Base-by-base conservation (phyloP, 176 grass and related monocot species). In the Oryza coarctata region DNA sequence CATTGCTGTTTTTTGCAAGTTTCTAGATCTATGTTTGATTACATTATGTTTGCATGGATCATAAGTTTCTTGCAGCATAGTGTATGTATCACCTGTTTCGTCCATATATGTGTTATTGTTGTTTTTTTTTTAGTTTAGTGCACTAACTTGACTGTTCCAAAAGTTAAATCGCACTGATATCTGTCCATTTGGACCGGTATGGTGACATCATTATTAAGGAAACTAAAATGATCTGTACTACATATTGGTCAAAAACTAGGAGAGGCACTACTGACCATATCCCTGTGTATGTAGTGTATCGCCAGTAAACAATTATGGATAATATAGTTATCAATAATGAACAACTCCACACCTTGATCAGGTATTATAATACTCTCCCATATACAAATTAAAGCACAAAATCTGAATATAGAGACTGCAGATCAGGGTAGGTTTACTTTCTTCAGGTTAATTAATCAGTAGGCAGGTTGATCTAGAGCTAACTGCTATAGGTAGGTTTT, bases 331-430 rank as follows among this genome's bases (percentile, higher is more conserved):
- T 83, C 27, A 32, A 25, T 63, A 17, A 72, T 63, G 69, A 40
- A 22, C 27, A 63, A 2, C 7, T 82, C 17, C 18, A 26, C 80
- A 82, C 31, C 15, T 36, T 0, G 30, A 13, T 5, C 14, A 47
- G 22, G 10, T 55, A 35, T 14, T 67, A 43, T 14, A 22, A 33
- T 63, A 43, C 15, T 31, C 0, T 14, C 47, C 2, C 47, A 17
- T 11, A 60, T 44, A 62, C 0, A 31, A 72, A 60, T 9, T 20
- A 8, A 11, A 36, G n/a, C 23, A 35, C 9, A 23, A 31, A 61
- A 73, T 82, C 28, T 36, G 74, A 85, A 63, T 63, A 63, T 63
- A 44, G 27, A 34, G 29, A 14, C 28, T 70, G 27, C 66, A 78
- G 39, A 71, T 78, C 38, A 28, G 50, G 26, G 35, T 31, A 34